Evolutionary conservation across 768 basidiomycete species (phyloP), one percentile per base, ranked within the genome.

Genomic region (Pleurotus citrinopileatus): DNA sequence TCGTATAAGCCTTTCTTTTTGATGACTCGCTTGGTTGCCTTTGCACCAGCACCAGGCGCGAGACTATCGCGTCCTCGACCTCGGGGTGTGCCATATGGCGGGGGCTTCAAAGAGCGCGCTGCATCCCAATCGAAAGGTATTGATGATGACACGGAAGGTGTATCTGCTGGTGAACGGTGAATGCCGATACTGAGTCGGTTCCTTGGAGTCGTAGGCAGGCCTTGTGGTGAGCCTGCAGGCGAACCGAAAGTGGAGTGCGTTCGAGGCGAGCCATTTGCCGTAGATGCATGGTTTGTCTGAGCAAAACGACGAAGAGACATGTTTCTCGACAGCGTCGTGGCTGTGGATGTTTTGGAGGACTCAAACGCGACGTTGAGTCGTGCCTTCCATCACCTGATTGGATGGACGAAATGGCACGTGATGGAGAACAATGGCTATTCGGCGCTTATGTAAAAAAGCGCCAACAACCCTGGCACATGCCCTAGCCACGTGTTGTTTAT

Each of bases 81-180:
- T 51, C 76, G 64, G 2, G 88, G 88, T 0, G 84, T 83, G 2
- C 73, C 75, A 74, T 87, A 93, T 2, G 91, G 91, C 3, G 91
- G 81, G 3, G 88, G 84, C 57, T 76, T 77, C 46, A 80, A 74
- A 0, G 81, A 76, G n/a, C 86, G 76, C 10, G 84, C 91, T 0
- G 91, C 91, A 26, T 89, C 86, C 91, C 91, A 93, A 71, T 94
- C 91, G 61, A 94, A 94, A 0, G 91, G 87, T 7, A 78, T 68
- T 5, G 87, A 86, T 1, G 87, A 85, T 4, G 90, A 89, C 43
- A 88, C 75, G 2, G 91, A 92, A 3, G 88, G 84, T 0, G 86
- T 84, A 1, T 79, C 70, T 29, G 80, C 82, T 3, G 80, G 89
- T 8, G 80, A 87, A 37, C 84, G 74, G 66, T 83, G 67, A 61